Conservation (phyloP, 768 basidiomycete genomes). For the Fibroporia radiculosa region DNA sequence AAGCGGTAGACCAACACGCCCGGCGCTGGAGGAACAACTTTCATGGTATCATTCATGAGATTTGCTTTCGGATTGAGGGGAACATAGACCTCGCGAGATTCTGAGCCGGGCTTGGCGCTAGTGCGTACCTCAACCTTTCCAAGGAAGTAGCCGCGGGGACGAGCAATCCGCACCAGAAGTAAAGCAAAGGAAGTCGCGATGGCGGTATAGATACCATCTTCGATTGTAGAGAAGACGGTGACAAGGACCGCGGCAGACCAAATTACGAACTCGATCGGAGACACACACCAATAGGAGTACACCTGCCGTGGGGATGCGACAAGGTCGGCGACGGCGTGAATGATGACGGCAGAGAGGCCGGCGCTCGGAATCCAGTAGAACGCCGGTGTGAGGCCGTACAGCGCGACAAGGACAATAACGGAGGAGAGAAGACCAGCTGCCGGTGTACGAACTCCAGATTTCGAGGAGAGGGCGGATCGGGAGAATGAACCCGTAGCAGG, state of each 20-base stretch:
- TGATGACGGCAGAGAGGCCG: constrained; percentile 87
- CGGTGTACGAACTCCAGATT: constrained; percentile 96
- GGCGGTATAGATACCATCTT: constrained; percentile 87
- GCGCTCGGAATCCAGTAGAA: constrained; percentile 87
- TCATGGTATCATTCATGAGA: constrained; percentile 60
- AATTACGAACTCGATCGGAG: constrained; percentile 87
- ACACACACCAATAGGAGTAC: constrained; percentile 89
- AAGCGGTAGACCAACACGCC: constrained; percentile 89
- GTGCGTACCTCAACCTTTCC: constrained; percentile 65
- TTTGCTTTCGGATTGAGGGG: constrained; percentile 54
- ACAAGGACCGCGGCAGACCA: constrained; percentile 82
- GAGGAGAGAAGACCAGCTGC: constrained; percentile 81
- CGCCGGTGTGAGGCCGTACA: constrained; percentile 90
- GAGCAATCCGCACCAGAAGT: constrained; percentile 78
- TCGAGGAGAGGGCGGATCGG: constrained; percentile 92
- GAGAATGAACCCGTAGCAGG: constrained; percentile 99
- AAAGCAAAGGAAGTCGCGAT: constrained; percentile 73
- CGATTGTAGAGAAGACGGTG: constrained; percentile 90
- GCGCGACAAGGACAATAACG: constrained; percentile 83
- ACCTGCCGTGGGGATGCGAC: constrained; percentile 80
- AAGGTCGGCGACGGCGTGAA: constrained; percentile 85
- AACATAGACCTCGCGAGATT: constrained; percentile 72
- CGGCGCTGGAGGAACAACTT: constrained; percentile 70
- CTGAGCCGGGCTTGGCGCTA: constrained; percentile 23
- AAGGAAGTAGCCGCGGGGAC: constrained; percentile 85